Evolutionary conservation across 495 filamentous ascomycete genomes (phyloP), one percentile per base, ranked within the genome.

Genomic region (Chaetomium tenue): DNA sequence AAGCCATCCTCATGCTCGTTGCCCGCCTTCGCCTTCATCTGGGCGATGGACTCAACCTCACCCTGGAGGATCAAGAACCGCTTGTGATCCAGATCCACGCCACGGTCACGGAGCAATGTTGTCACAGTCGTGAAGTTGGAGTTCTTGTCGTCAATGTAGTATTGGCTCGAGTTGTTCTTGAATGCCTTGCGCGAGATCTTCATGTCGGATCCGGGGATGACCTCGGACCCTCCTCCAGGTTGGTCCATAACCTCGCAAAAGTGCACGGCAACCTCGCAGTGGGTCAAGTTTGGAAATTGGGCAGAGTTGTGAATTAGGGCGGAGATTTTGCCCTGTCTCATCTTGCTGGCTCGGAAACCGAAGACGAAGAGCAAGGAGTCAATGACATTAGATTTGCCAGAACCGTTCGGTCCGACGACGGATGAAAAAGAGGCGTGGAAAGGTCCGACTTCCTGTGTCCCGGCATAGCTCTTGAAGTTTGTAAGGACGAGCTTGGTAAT

Each of bases 391-490:
- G 94, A 98, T 75, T 98, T 98, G 51, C 94, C 94, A 22, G 95
- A 98, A 63, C 94, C 94, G 74, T 98, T 98, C 9, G 94, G 94
- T 4, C 94, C 94, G 47, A 98, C 94, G 16, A 98, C 94, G 0
- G 94, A 98, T n/a, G 95, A 97, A 75, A 98, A 98, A 0, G 94
- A 98, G 18, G 90, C 81, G 77, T 98, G 94, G 73, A 98, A 98
- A 0, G 94, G 94, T 6, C 94, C 94, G 63, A 98, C 94, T 77
- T 96, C 88, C 74, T 98, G 94, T 68, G 88, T 82, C 16, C 94
- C 94, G 51, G 94, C 94, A 75, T 98, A 98, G 74, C 92, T 97
- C 82, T 98, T 98, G 83, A 98, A 98, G 75, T 98, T 98, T 61
- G 83, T 91, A 47, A 98, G 82, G 62, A 94, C 85, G 57, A 98